Base-by-base conservation (phyloP, 306 rosid species). In the Styphnolobium japonicum region DNA sequence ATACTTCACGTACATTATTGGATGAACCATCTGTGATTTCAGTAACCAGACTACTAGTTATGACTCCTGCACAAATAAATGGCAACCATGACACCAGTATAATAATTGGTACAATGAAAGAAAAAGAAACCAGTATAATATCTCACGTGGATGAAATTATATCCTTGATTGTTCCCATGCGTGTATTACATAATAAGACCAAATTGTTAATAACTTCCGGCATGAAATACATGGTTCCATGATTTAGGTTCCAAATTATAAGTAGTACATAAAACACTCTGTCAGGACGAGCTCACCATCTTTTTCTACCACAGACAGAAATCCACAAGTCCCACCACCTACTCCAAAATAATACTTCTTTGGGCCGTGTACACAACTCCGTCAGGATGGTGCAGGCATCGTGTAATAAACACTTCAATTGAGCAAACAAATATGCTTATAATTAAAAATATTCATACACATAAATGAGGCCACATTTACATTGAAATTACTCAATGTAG, bases 301-400 rank as follows among this genome's bases (percentile, higher is more conserved):
- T 83, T 91, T 91, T 77, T 91, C 98, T 33, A 91, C 89, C 79
- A 89, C 73, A 3, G 95, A 91, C 34, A 92, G 85, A 78, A 94
- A 94, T 49, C 83, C 86, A 2, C 97, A 90, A 34, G 82, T 81
- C 70, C 97, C 98, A 49, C 98, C 98, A 8, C 98, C 98, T 8
- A 94, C 98, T 73, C 98, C 97, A 85, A 94, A 94, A 88, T 92
- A 94, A 87, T 95, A 86, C 86, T 95, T 95, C 88, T 95, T 95
- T 43, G 91, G 1, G 98, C 95, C 91, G 92, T 74, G 83, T 95
- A 95, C 27, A 86, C 91, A 40, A 82, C 80, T 48, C 94, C 98
- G 77, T 84, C 74, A 37, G 88, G 90, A 80, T 67, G 75, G 48
- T 66, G 80, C 83, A 89, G 71, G 79, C 92, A 87, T 97, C 91